A percentile compares a stretch with the other conserved stretches of the same genome.
Evolutionary conservation across 2,329 filamentous ascomycete genomes (phyloP).

Genomic region (Blumeria graminis): DNA sequence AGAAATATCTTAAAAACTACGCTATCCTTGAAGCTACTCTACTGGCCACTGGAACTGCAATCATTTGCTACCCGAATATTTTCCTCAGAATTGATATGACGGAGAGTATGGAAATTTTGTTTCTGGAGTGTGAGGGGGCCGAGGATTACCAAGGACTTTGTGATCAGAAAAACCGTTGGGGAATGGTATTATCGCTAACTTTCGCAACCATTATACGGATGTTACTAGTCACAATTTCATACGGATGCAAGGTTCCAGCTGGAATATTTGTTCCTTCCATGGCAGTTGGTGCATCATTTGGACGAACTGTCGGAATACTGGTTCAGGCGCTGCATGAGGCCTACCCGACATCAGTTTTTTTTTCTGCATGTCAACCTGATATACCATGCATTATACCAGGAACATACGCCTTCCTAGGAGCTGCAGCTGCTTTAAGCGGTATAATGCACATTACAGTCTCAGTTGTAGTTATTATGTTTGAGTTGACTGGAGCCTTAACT

Average conservation of each 20-base stretch:
- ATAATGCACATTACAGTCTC: constrained; percentile 98
- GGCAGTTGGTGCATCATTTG: constrained; percentile 88
- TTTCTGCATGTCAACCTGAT: constrained; percentile 70
- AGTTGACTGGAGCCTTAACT: constrained; percentile 85
- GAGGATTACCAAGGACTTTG: constrained; percentile 83
- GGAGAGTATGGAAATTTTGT: constrained; percentile 75
- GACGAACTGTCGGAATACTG: constrained; percentile 77
- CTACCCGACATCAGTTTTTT: constrained; percentile 63
- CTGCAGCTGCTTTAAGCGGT: constrained; percentile 71
- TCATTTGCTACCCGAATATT: constrained; percentile 86
- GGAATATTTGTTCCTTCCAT: constrained; percentile 97
- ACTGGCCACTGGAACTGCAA: constrained; percentile 59
- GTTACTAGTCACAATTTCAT: constrained; percentile 79
- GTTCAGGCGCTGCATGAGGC: constrained; percentile 75
- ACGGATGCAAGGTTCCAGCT: constrained; percentile 91
- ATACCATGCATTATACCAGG: constrained; percentile 91
- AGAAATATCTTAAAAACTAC: constrained; percentile 38
- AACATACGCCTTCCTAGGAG: constrained; percentile 87
- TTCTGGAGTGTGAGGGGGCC: constrained; percentile 65
- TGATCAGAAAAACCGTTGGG: constrained; percentile 31
- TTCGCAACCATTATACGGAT: constrained; percentile 61
- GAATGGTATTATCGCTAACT: constrained; percentile 54
- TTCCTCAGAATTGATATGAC: constrained; percentile 89
- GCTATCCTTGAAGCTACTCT: constrained; percentile 54
- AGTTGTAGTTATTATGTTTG: constrained; percentile 98